Evolutionary conservation across 2,329 filamentous ascomycete species (phyloP).

Genomic region (Trichoderma brevicompactum): DNA sequence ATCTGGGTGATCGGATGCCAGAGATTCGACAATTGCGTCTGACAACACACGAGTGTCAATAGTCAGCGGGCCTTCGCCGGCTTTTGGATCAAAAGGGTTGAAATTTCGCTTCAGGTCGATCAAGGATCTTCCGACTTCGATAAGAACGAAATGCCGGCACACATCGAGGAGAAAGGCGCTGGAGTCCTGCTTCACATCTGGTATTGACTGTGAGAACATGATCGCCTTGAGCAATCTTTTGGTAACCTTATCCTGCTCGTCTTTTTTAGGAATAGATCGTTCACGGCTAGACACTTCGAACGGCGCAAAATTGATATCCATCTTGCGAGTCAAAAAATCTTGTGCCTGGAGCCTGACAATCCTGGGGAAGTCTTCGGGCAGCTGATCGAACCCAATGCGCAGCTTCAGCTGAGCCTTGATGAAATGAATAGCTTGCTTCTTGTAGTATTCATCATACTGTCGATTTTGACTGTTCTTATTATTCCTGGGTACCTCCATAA

Average conservation of each 20-base stretch:
- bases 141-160: conserved; percentile 85
- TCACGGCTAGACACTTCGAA: conserved; percentile 78
- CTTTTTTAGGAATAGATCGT: conserved; percentile 84
- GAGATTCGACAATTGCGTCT: conserved; percentile 85
- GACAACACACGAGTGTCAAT: conserved; percentile 87
- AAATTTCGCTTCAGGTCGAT: conserved; percentile 76
- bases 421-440: conserved; percentile 87
- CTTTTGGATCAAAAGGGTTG: conserved; percentile 80
- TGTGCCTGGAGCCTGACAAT: conserved; percentile 87
- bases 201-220: conserved; percentile 81
- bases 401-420: conserved; percentile 90
- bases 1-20: conserved; percentile 80
- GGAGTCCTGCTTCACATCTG: conserved; percentile 78
- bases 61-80: conserved; percentile 84
- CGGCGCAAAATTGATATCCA: conserved; percentile 69
- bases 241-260: conserved; percentile 78
- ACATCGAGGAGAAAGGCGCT: conserved; percentile 76
- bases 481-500: conserved; percentile 77
- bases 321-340: conserved; percentile 75
- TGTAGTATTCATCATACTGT: conserved; percentile 80
- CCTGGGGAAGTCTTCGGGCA: conserved; percentile 87
- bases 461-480: conserved; percentile 58
- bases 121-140: conserved; percentile 87
- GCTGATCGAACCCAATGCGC: conserved; percentile 80
- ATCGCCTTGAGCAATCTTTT: conserved; percentile 88